Evolutionary conservation across 2,329 filamentous ascomycete species (phyloP).

Genomic region (Teratosphaeria zuluensis): DNA sequence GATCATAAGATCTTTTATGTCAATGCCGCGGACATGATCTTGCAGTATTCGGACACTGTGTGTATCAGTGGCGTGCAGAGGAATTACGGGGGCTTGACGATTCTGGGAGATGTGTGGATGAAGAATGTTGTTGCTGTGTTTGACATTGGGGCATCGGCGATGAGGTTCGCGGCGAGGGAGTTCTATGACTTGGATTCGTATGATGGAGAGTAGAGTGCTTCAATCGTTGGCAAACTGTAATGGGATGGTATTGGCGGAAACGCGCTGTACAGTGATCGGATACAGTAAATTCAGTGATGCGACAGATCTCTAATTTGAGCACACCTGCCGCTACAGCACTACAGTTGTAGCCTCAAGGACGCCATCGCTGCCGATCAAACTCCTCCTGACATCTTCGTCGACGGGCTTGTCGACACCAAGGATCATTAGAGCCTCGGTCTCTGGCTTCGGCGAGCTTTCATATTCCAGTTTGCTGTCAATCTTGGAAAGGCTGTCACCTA

Average conservation of each 20-base stretch:
- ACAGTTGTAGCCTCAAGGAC: slow-evolving; percentile 46
- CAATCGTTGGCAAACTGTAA: background rate
- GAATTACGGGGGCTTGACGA: slow-evolving; percentile 24
- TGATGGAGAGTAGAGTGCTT: background rate
- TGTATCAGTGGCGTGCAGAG: slow-evolving; percentile 28
- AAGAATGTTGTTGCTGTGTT: slow-evolving; percentile 43
- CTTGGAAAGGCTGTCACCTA: background rate
- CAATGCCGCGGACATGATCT: slow-evolving; percentile 21
- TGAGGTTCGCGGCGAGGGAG: slow-evolving; percentile 36
- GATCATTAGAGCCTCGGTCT: slow-evolving; percentile 72
- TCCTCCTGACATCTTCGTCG: slow-evolving; percentile 43
- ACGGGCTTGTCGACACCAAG: slow-evolving; percentile 61
- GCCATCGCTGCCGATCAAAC: slow-evolving; percentile 40
- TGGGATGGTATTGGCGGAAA: background rate
- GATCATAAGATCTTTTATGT: slow-evolving; percentile 26
- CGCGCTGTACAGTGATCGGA: background rate
- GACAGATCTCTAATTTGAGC: too few relatives aligned
- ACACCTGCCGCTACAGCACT: slow-evolving; percentile 27
- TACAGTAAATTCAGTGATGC: background rate
- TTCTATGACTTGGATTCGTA: slow-evolving; percentile 10
- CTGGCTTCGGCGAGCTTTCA: slow-evolving; percentile 14
- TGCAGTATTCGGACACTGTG: slow-evolving; percentile 9
- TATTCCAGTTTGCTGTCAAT: slow-evolving; percentile 7
- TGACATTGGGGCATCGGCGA: slow-evolving; percentile 38
- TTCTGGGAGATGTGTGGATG: slow-evolving; percentile 40